Base-by-base conservation (phyloP, 1,139 yeast genomes). In the Nadsonia commutata region DNA sequence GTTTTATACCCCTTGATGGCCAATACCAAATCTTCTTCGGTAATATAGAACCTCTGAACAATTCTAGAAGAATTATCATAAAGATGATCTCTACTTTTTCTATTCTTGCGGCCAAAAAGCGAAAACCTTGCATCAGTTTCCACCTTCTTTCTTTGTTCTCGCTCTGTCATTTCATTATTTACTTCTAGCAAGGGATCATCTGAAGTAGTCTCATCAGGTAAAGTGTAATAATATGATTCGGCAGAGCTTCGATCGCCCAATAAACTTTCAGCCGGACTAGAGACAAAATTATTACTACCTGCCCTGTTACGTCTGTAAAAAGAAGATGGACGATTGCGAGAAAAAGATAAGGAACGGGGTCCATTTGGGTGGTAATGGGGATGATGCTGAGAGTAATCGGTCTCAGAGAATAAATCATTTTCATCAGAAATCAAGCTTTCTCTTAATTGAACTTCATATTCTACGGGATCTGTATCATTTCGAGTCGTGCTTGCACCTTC, bases 1-100 rank as follows among this genome's bases (percentile, higher is more conserved):
- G 78, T 73, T 44, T 64, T 65, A 59, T 83, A 90, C 2, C 97
- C 98, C 0, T 96, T 97, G 51, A 90, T 81, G 48, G 94, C 95
- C 47, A 93, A 74, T 18, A 88, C 90, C 56, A 90, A 66, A 63
- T 90, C 99, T 57, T 90, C 98, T 59, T 93, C 97, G 0, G 95
- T 90, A 49, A 93, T 74, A 59, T 90, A 90, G 58, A 82, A 85
- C 44, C 96, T 70, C 62, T 90, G 98, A 64, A 42, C 41, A 11
- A 40, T 42, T 33, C 39, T 42, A 2, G 39, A 18, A 20, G 44
- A 40, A 11, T 38, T 39, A 2, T 40, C 41, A 17, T 38, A 42
- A 3, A 40, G 36, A 16, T 40, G 44, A 1, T 40, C 44, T 1
- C 36, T 9, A 6, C 39, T 37, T 3, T 33, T 21, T 11, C 39